phyloP scores from a whole-genome alignment of 176 grass and related monocot genomes.

The Avena eriantha region DNA sequence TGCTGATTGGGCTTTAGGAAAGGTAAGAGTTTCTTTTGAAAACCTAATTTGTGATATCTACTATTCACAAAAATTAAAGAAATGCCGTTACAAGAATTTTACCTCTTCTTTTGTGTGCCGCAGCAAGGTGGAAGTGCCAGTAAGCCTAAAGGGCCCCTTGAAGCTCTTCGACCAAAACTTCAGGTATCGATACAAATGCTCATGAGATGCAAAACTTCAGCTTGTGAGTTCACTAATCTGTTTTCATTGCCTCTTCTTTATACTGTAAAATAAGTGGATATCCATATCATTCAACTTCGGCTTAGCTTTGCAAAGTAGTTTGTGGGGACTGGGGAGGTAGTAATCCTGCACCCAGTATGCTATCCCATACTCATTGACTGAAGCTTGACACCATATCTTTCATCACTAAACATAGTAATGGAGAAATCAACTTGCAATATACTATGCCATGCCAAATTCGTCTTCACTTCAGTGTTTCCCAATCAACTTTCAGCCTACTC shows the following conservation, averaged over 20 bases:
- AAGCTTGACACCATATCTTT: not conserved
- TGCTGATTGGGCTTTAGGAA: slow-evolving; percentile 97
- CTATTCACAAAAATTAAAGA: not conserved
- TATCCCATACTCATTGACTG: slow-evolving; percentile 1
- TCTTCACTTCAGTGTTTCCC: slow-evolving; percentile 29
- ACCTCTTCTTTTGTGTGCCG: slow-evolving; percentile 20
- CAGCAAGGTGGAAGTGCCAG: slow-evolving; percentile 84
- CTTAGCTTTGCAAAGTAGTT: not conserved
- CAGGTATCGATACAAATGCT: slow-evolving; percentile 49
- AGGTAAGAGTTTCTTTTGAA: slow-evolving; percentile 54
- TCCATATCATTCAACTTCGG: not conserved
- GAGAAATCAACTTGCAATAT: slow-evolving; percentile 17
- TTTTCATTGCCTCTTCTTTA: not conserved
- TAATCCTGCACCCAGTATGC: not conserved
- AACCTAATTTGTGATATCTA: not conserved
- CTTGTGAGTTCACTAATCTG: not conserved
- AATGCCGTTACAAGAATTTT: not conserved
- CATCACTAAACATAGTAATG: not conserved
- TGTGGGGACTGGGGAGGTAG: not conserved
- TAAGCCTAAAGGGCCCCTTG: slow-evolving; percentile 89
- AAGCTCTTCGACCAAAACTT: slow-evolving; percentile 93
- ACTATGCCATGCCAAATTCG: slow-evolving; percentile 29
- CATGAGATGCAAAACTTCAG: not conserved
- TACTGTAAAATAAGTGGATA: slow-evolving; percentile 18
- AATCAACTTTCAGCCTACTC: slow-evolving; percentile 64